Percentiles rank a stretch among this genome's conserved stretches.
phyloP scores from a whole-genome alignment of 2,329 filamentous ascomycete species.

The Ascosphaera aggregata region DNA sequence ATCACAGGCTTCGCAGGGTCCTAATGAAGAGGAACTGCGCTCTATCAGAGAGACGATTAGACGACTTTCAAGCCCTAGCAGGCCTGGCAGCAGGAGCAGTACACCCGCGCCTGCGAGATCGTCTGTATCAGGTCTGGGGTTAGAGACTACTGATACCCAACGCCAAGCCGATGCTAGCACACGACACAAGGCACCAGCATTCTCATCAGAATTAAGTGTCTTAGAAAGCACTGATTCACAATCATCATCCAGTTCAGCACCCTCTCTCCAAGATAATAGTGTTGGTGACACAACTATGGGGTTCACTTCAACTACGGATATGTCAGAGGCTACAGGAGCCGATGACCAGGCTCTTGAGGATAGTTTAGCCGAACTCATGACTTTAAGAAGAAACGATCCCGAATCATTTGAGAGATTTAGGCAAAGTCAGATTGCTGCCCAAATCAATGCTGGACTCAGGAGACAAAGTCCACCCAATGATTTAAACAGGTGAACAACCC shows the following conservation, averaged over 20 bases:
- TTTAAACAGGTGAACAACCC: no score
- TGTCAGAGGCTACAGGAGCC: slow-evolving; percentile 3
- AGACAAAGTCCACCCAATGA: background rate
- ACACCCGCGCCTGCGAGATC: background rate
- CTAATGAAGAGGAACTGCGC: slow-evolving; percentile 20
- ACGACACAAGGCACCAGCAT: background rate
- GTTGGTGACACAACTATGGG: background rate
- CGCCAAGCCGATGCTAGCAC: background rate
- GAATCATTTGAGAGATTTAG: slow-evolving; percentile 22
- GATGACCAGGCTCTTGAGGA: slow-evolving; percentile 18
- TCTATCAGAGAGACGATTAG: slow-evolving; percentile 17
- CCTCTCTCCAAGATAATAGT: background rate
- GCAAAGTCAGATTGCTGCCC: slow-evolving; percentile 23
- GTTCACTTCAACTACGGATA: background rate
- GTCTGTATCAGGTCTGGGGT: background rate
- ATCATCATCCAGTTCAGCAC: background rate
- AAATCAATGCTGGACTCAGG: slow-evolving; percentile 19
- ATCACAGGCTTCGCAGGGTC: slow-evolving; percentile 19
- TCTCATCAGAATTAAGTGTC: background rate
- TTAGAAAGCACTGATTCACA: background rate
- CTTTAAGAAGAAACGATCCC: slow-evolving; percentile 18
- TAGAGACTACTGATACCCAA: no score
- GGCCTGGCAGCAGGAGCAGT: background rate
- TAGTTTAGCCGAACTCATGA: slow-evolving; percentile 22
- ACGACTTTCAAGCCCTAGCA: slow-evolving; percentile 1